Evolutionary conservation across 1,284 basidiomycete species (phyloP).

Genomic region (Microbotryomycetes sp.): DNA sequence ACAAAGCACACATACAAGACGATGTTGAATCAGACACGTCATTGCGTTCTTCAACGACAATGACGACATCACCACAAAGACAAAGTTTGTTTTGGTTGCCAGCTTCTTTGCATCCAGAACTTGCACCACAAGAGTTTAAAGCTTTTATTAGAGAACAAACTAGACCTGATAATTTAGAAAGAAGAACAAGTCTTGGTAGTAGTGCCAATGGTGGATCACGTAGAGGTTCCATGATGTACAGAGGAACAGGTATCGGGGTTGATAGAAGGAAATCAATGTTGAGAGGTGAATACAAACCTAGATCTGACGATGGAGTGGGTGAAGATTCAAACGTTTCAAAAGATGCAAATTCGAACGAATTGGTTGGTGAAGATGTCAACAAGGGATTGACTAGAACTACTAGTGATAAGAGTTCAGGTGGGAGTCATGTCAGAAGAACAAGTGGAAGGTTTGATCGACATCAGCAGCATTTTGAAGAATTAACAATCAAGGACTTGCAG

Average conservation of each 20-base stretch:
- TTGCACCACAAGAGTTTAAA: constrained; percentile 92
- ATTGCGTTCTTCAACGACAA: not conserved
- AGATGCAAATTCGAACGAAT: constrained; percentile 46
- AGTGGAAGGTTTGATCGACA: constrained; percentile 47
- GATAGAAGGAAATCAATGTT: constrained; percentile 37
- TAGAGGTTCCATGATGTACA: constrained; percentile 47
- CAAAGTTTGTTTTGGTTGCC: constrained; percentile 90
- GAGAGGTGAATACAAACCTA: constrained; percentile 39
- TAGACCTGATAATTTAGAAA: constrained; percentile 40
- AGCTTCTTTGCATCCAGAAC: constrained; percentile 89
- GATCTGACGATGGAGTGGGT: constrained; percentile 59
- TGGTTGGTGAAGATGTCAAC: constrained; percentile 53
- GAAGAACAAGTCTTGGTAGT: constrained; percentile 25
- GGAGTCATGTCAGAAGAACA: too few relatives aligned
- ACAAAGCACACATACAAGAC: too few relatives aligned
- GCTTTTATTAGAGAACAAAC: constrained; percentile 92
- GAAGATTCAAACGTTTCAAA: constrained; percentile 24
- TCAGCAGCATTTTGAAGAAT: constrained; percentile 52
- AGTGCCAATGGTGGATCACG: constrained; percentile 44
- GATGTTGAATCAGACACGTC: too few relatives aligned
- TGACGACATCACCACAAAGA: not conserved
- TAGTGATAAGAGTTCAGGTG: constrained; percentile 49
- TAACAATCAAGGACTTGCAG: constrained; percentile 88
- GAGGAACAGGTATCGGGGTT: constrained; percentile 38
- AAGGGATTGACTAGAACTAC: constrained; percentile 52